Conservation (phyloP, 73 alveolate species). For the Stentor roeselii region DNA sequence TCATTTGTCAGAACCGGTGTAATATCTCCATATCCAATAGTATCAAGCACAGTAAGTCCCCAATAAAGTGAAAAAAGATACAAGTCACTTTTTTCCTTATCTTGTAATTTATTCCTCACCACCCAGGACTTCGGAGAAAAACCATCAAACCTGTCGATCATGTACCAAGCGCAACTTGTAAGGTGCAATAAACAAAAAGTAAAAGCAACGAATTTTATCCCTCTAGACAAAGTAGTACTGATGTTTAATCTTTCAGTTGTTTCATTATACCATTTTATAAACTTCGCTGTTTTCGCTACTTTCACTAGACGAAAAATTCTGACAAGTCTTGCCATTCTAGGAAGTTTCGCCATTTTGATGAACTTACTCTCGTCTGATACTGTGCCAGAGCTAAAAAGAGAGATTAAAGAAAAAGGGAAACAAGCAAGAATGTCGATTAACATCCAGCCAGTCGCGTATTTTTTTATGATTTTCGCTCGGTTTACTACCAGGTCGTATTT, state of each 20-base stretch:
- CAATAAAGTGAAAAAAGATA: slow-evolving; percentile 69
- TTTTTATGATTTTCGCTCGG: slow-evolving; percentile 46
- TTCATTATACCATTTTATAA: slow-evolving; percentile 27
- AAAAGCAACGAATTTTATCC: slow-evolving; percentile 31
- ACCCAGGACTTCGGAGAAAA: slow-evolving; percentile 39
- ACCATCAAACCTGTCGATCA: slow-evolving; percentile 36
- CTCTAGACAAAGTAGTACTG: slow-evolving; percentile 42
- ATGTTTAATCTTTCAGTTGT: slow-evolving; percentile 42
- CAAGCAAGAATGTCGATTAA: slow-evolving; percentile 53
- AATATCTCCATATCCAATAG: slow-evolving; percentile 88
- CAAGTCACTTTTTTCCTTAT: slow-evolving; percentile 43
- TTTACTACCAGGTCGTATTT: slow-evolving; percentile 46
- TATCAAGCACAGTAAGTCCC: slow-evolving; percentile 68
- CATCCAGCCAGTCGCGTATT: slow-evolving; percentile 58
- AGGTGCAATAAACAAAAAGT: slow-evolving; percentile 25
- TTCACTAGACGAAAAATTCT: slow-evolving; percentile 47
- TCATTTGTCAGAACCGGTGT: slow-evolving; percentile 70
- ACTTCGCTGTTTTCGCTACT: slow-evolving; percentile 40
- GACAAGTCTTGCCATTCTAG: slow-evolving; percentile 49
- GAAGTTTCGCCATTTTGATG: slow-evolving; percentile 42
- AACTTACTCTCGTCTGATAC: slow-evolving; percentile 21
- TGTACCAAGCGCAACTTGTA: slow-evolving; percentile 33
- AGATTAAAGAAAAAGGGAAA: slow-evolving; percentile 44
- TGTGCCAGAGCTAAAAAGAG: slow-evolving; percentile 28
- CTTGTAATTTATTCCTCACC: slow-evolving; percentile 32